Conservation (phyloP, 2,329 filamentous ascomycete genomes). For the Alternaria triticina region DNA sequence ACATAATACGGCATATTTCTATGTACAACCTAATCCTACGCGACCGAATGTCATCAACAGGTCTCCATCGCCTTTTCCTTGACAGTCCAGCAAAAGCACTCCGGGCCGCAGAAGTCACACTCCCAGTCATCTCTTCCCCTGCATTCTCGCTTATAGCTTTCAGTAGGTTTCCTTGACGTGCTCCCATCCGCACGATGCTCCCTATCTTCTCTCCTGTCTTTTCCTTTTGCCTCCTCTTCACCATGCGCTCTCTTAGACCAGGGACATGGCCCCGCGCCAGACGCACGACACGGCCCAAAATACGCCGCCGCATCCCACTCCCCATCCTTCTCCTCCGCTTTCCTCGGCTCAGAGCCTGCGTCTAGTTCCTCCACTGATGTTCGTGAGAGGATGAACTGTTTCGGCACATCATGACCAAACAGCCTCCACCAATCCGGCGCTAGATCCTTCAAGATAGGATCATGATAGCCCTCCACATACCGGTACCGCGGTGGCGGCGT, state of each 20-base stretch:
- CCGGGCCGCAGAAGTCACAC: slow-evolving; percentile 25
- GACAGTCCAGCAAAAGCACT: slow-evolving; percentile 24
- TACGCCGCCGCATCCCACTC: background rate
- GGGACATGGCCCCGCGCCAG: background rate
- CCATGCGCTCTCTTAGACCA: no score
- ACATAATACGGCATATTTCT: background rate
- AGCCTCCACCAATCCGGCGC: background rate
- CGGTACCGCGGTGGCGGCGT: background rate
- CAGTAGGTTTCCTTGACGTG: accelerated
- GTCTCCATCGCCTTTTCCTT: background rate
- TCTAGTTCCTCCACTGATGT: accelerated
- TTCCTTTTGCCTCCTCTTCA: no score
- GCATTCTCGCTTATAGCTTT: background rate
- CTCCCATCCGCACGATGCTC: accelerated
- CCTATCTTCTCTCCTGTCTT: background rate
- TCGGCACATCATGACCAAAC: background rate
- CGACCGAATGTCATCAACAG: background rate
- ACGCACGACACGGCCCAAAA: background rate
- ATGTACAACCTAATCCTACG: background rate
- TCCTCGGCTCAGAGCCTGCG: background rate
- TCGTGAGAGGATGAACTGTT: background rate
- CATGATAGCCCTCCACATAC: background rate
- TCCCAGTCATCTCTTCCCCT: slow-evolving; percentile 18
- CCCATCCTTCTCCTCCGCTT: background rate
- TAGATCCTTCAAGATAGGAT: background rate